Base-by-base conservation (phyloP, 2,329 filamentous ascomycete species). In the Elsinoe australis region DNA sequence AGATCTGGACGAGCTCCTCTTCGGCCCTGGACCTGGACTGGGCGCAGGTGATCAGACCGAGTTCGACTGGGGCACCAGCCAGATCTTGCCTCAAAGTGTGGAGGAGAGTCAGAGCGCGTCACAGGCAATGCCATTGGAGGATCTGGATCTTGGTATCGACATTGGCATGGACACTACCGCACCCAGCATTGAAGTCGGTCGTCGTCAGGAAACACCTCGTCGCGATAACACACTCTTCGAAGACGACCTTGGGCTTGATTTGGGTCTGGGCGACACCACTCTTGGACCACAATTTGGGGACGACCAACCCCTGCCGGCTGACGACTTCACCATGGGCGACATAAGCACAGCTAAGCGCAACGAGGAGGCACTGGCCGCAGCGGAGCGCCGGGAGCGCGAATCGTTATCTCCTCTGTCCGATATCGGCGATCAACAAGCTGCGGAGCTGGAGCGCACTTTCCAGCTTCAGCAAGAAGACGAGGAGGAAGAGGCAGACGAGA, bases 121-220 rank as follows among this genome's bases (percentile, higher is more conserved):
- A 24, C 58, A 59, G 46, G 64, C 59, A 22, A 42, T 59, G 15
- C 59, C 62, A 44, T 73, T 92, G 52, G 72, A 75, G 51, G 73
- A 76, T 21, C 71, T 79, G 52, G 72, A 78, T 53, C 53, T 72
- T 4, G 82, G 80, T 55, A 71, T 87, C 26, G 83, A 87, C 55
- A 76, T 87, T 52, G 79, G 76, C 26, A 76, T 79, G 46, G 61
- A 59, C 44, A 52, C 26, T 64, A 54, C 47, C 62, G 56, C 57
- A 28, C 60, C 60, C 2, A 92, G 82, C 59, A 82, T 95, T 51
- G 92, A 98, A 81, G 75, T 87, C 57, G 92, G 90, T 60, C 85
- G 90, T 80, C 83, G 94, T 56, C 89, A 85, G 15, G 82, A 85
- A 3, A 73, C 78, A 12, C 56, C 60, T 4, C 53, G 56, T 18